A percentile compares a stretch with the other conserved stretches of the same genome.
phyloP scores from a whole-genome alignment of 2,329 filamentous ascomycete species.

The Neofusicoccum parvum region DNA sequence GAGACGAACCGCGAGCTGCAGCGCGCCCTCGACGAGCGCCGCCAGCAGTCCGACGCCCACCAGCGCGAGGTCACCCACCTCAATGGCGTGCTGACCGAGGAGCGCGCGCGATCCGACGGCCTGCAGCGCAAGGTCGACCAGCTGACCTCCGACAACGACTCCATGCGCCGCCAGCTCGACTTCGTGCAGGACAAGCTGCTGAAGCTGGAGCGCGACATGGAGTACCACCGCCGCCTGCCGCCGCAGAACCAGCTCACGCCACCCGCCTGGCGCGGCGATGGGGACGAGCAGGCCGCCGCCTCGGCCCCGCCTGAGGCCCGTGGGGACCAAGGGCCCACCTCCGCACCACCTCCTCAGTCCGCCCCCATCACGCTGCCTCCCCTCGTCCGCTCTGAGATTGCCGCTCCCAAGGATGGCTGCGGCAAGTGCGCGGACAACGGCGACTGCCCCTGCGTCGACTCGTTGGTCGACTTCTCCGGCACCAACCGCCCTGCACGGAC shows the following conservation, averaged over 20 bases:
- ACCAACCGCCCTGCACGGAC: constrained; percentile 21
- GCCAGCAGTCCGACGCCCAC: constrained; percentile 25
- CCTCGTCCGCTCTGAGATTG: constrained; percentile 11
- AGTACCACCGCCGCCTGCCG: constrained; percentile 15
- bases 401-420: constrained; percentile 19
- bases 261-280: constrained; percentile 20
- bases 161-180: constrained; percentile 22
- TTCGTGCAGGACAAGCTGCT: constrained; percentile 18
- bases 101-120: constrained; percentile 23
- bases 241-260: constrained; percentile 22
- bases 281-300: constrained; percentile 2
- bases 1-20: constrained; percentile 56
- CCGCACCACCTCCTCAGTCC: background rate
- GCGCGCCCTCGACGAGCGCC: constrained; percentile 22
- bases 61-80: constrained; percentile 22
- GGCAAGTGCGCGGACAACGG: constrained; percentile 25
- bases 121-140: constrained; percentile 20
- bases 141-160: constrained; percentile 22
- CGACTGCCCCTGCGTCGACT: constrained; percentile 37
- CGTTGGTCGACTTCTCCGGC: constrained; percentile 22
- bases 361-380: constrained; percentile 20
- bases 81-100: constrained; percentile 11
- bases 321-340: constrained; percentile 10
- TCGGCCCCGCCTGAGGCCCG: constrained; percentile 14
- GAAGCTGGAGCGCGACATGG: constrained; percentile 19